phyloP scores from a whole-genome alignment of 495 filamentous ascomycete species.

The Rusavskia elegans region DNA sequence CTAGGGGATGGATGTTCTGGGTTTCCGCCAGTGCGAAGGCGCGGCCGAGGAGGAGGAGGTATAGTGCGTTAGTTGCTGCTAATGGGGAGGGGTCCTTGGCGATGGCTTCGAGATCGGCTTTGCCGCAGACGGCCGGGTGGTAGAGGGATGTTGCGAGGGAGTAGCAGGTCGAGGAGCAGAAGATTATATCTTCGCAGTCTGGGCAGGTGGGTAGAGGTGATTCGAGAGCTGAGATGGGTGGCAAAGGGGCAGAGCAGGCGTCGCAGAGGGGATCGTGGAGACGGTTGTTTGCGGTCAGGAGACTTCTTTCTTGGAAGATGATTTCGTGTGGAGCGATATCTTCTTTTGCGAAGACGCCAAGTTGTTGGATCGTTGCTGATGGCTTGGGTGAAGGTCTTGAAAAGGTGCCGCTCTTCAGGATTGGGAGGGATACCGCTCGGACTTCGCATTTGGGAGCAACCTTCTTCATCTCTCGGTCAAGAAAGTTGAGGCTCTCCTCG shows the following conservation, averaged over 20 bases:
- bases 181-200: constrained; percentile 69
- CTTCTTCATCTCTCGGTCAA: constrained; percentile 48
- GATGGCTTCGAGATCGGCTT: constrained; percentile 58
- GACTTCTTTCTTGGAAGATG: constrained; percentile 62
- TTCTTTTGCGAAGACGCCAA: constrained; percentile 76
- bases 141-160: constrained; percentile 56
- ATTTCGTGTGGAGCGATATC: constrained; percentile 62
- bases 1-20: constrained; percentile 68
- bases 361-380: constrained; percentile 47
- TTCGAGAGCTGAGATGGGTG: constrained; percentile 33
- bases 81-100: constrained; percentile 59
- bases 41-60: constrained; percentile 63
- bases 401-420: constrained; percentile 24
- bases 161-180: constrained; percentile 65
- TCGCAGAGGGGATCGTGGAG: constrained; percentile 71
- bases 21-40: constrained; percentile 73
- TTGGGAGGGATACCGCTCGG: constrained; percentile 52
- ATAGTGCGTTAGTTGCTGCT: constrained; percentile 61
- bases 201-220: constrained; percentile 43
- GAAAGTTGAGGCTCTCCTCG: constrained; percentile 41
- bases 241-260: constrained; percentile 63
- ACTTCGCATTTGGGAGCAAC: constrained; percentile 59
- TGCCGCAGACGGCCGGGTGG: constrained; percentile 74
- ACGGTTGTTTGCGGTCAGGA: constrained; percentile 69
- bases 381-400: constrained; percentile 14